Base-by-base conservation (phyloP, 441 rosid genomes). In the Adansonia gregorii region DNA sequence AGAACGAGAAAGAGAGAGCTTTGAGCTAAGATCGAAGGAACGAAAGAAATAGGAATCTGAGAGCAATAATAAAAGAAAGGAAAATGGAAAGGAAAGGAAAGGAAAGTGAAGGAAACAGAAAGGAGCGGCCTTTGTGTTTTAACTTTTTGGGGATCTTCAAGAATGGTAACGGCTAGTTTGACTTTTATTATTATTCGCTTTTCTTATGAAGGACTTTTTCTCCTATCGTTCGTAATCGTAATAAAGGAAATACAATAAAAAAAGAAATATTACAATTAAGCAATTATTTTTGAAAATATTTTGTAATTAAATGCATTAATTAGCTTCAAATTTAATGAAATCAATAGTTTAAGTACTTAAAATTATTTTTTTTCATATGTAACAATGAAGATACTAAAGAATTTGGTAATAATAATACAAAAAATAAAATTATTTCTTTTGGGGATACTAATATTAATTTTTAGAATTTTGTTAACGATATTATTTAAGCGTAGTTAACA, bases 131-230 rank as follows among this genome's bases (percentile, higher is more conserved):
- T 71, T 52, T 52, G 61, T 31, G 27, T 20, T 73, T 8, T 3
- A 11, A 24, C 24, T 7, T n/a, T 15, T 12, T 61, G 4, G 54
- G 72, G 35, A 61, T 74, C 22, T 77, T 80, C 39, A 56, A 12
- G 73, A 74, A 51, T 73, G 82, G 78, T 56, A 83, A 83, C 86
- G 92, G 90, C 91, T 91, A 88, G 88, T 89, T 89, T 81, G 58
- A 82, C 76, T 7, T 31, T 19, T 27, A 3, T 31, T 27, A 8
- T 58, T 31, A 35, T 60, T 15, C 20, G 3, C 45, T 51, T 27
- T 70, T 35, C 35, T 51, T 8, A 52, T 15, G n/a, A 70, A 70
- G 20, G 45, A 65, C 17, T 67, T 8, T 17, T 17, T 67, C 71
- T 27, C 49, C 19, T 6, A 27, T 27, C 14, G 31, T n/a, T 61